Evolutionary conservation across 352 stramenopile species (phyloP).

Genomic region (Blastocystis sp.): DNA sequence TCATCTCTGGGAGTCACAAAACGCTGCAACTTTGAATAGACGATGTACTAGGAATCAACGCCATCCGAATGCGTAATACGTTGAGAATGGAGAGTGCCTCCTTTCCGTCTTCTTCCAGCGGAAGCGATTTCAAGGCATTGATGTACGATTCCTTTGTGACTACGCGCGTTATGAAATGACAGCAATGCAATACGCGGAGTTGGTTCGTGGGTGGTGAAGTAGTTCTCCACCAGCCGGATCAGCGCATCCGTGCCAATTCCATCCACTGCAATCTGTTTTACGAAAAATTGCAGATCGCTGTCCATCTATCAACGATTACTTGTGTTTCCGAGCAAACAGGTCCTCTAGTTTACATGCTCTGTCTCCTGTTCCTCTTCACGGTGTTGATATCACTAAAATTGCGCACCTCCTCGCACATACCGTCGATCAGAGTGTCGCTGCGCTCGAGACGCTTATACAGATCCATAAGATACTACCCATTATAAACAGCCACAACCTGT

Average conservation of each 20-base stretch:
- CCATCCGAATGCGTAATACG: not conserved
- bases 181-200: not conserved
- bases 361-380: conserved; percentile 5
- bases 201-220: not conserved
- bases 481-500: not conserved
- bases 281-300: not conserved
- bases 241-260: not conserved
- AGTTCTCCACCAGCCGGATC: conserved; percentile 14
- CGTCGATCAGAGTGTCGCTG: conserved; percentile 29
- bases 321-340: conserved; percentile 1
- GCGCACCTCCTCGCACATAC: conserved; percentile 42
- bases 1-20: not conserved
- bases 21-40: not conserved
- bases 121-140: not conserved
- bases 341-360: not conserved
- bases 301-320: conserved; percentile 2
- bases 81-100: not conserved
- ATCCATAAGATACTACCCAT: conserved; percentile 50
- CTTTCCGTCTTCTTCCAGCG: not conserved
- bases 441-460: conserved; percentile 52
- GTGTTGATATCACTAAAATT: conserved; percentile 51
- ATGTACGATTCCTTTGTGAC: not conserved
- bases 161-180: not conserved
- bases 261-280: not conserved
- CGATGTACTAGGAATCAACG: not conserved